Percentiles rank a stretch among this genome's conserved stretches.
These are phyloP conservation scores for Diddensiella transvaalensis DNA, from an alignment of 805 yeast species.

Conservation along the genomic window DNA sequence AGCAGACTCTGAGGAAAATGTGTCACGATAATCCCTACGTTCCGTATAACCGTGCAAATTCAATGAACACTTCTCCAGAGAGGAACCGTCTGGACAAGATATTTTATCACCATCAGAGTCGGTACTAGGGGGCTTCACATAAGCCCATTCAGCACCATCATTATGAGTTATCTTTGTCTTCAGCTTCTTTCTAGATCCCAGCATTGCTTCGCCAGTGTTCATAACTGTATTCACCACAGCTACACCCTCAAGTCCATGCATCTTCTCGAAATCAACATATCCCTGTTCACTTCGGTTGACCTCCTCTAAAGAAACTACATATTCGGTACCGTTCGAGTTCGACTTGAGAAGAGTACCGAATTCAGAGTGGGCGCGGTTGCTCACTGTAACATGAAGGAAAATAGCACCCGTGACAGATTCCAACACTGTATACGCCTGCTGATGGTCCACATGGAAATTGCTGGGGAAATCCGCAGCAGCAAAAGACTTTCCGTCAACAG, in stretches of 20 bases:
- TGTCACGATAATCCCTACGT: slow-evolving; percentile 75
- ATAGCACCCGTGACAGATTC: slow-evolving; percentile 69
- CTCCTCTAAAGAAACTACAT: slow-evolving; percentile 59
- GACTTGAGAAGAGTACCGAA: slow-evolving; percentile 82
- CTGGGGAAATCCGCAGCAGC: slow-evolving; percentile 80
- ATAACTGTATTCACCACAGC: slow-evolving; percentile 66
- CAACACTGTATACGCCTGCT: slow-evolving; percentile 74
- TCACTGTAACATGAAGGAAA: slow-evolving; percentile 79
- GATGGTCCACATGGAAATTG: slow-evolving; percentile 52
- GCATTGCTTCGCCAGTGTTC: slow-evolving; percentile 46
- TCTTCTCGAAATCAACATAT: slow-evolving; percentile 82
- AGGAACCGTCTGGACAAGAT: slow-evolving; percentile 42
- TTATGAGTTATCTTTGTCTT: slow-evolving; percentile 77
- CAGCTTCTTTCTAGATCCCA: slow-evolving; percentile 51
- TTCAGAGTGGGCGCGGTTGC: slow-evolving; percentile 47
- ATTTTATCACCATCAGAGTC: slow-evolving; percentile 60
- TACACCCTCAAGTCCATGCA: slow-evolving; percentile 82
- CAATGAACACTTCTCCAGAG: slow-evolving; percentile 64
- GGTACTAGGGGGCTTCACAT: slow-evolving; percentile 60
- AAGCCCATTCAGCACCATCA: slow-evolving; percentile 88
- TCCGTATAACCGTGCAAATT: slow-evolving; percentile 91
- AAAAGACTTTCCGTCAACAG: slow-evolving; percentile 72
- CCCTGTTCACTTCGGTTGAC: slow-evolving; percentile 76
- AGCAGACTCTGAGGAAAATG: slow-evolving; percentile 85
- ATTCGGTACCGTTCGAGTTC: slow-evolving; percentile 86